Evolutionary conservation across 805 yeast species (phyloP), one percentile per base, ranked within the genome.

Genomic region (Yamadazyma takamatsuzukensis): DNA sequence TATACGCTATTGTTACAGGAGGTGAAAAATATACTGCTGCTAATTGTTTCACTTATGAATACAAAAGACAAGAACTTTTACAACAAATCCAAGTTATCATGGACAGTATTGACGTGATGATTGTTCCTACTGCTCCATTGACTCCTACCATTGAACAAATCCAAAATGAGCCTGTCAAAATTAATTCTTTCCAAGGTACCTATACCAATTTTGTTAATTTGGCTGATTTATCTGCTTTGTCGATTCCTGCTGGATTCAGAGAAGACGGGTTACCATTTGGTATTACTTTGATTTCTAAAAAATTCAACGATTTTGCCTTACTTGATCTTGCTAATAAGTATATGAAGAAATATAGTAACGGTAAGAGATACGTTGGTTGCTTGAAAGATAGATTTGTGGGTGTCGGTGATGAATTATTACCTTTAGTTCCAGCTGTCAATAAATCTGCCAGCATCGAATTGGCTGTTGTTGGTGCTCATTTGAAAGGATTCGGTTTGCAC

Each of bases 391-490:
- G 49, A 24, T 32, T 32, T 10, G 68, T 62, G 10, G 57, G 62
- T 28, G 54, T 54, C 13, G 46, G 36, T 17, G 82, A 78, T 45
- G 76, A 68, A 36, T 57, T 78, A 28, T 53, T 66, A 33, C 41
- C 56, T 2, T 41, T 57, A 11, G 56, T 72, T 19, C 84, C 83
- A n/a, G 43, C 55, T 11, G 63, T 68, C 15, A 53, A 59, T 27
- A 46, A 61, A 17, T 56, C 67, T 1, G 42, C 59, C 21, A 64
- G 74, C 7, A 68, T 87, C 39, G 72, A 80, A 40, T 63, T 90
- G 37, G 97, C 97, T 1, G 98, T 93, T 22, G 97, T 90, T 29
- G 98, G 98, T 35, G 97, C 97, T 29, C 98, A 90, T 54, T 70
- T 93, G 45, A 68, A 78, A 35, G 96, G 96, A 1, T 74, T 87